Conservation (phyloP, 305 asterid genomes). For the Fraxinus latifolia region DNA sequence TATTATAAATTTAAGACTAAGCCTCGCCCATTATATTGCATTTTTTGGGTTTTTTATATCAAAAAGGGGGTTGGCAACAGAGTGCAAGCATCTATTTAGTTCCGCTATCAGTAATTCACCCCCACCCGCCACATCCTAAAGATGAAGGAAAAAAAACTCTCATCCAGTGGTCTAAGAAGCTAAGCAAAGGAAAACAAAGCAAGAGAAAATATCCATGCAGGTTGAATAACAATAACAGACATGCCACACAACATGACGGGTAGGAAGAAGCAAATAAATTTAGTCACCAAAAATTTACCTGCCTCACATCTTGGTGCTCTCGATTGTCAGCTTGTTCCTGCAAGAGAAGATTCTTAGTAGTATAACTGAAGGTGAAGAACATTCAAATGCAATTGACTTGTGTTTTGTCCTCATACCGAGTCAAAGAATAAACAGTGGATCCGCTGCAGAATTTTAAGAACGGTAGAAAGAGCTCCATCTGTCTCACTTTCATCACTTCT, state of each 20-base stretch:
- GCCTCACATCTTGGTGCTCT: slow-evolving; percentile 59
- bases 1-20: neutral
- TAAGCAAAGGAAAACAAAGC: neutral
- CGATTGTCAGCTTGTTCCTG: slow-evolving; percentile 46
- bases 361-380: slow-evolving; percentile 6
- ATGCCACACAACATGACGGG: neutral
- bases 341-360: slow-evolving; percentile 15
- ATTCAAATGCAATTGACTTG: neutral
- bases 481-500: slow-evolving; percentile 75
- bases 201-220: neutral
- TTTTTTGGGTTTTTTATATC: neutral
- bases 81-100: neutral
- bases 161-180: neutral
- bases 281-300: slow-evolving; percentile 41
- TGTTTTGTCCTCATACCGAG: slow-evolving; percentile 26
- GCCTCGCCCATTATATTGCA: neutral
- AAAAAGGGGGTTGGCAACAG: neutral
- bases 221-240: neutral
- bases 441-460: slow-evolving; percentile 56
- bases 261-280: neutral
- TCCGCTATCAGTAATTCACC: neutral
- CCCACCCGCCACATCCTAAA: neutral
- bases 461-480: slow-evolving; percentile 68
- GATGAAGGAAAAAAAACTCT: neutral
- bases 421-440: slow-evolving; percentile 59